phyloP scores from a whole-genome alignment of 768 basidiomycete species.

The Russula griseocarnosa region DNA sequence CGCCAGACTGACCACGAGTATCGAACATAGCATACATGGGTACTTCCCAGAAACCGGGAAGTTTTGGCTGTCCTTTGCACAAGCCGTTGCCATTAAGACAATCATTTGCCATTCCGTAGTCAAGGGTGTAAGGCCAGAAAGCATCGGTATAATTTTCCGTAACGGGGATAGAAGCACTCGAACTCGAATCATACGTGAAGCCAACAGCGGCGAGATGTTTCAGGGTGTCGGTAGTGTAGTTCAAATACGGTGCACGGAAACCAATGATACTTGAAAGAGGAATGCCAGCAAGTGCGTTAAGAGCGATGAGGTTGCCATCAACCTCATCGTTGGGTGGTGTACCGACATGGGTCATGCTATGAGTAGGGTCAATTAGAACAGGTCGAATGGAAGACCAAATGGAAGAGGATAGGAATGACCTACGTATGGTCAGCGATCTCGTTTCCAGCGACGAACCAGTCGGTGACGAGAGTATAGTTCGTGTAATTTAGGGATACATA shows the following conservation, averaged over 20 bases:
- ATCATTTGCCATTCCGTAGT: conserved; percentile 75
- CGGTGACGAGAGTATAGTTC: conserved; percentile 71
- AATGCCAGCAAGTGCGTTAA: conserved; percentile 76
- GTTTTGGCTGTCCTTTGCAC: conserved; percentile 65
- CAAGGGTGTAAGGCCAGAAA: conserved; percentile 81
- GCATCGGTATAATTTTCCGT: conserved; percentile 62
- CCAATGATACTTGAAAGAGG: conserved; percentile 60
- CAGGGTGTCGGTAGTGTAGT: conserved; percentile 61
- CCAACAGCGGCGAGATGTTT: conserved; percentile 48
- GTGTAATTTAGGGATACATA: conserved; percentile 69
- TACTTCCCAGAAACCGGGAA: conserved; percentile 81
- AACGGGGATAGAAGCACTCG: conserved; percentile 59
- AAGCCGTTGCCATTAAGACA: conserved; percentile 52
- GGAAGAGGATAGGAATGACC: conserved; percentile 31
- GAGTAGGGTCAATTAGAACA: neutral
- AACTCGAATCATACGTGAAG: conserved; percentile 71
- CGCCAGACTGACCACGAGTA: conserved; percentile 47
- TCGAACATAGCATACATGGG: conserved; percentile 83
- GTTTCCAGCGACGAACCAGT: conserved; percentile 79
- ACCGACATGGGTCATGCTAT: conserved; percentile 75
- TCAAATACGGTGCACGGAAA: conserved; percentile 76
- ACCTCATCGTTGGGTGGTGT: conserved; percentile 60
- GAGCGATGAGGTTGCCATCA: conserved; percentile 71
- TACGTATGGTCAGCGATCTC: conserved; percentile 80
- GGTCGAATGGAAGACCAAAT: neutral